phyloP scores from a whole-genome alignment of 2,329 filamentous ascomycete genomes.

The Herpotrichia juniperi region DNA sequence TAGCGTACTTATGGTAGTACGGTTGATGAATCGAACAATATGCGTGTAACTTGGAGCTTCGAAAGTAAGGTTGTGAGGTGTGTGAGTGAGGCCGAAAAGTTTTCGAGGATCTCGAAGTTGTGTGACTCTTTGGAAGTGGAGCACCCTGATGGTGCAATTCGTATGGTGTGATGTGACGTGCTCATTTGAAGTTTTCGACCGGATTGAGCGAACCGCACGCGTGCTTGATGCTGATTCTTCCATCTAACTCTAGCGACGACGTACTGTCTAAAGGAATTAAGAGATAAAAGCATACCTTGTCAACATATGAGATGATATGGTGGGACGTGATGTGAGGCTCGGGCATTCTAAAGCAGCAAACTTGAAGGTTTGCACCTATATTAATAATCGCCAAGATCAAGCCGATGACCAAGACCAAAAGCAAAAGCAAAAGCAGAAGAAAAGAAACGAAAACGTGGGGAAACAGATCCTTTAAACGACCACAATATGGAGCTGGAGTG shows the following conservation, averaged over 20 bases:
- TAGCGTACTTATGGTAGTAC: slow-evolving; percentile 2
- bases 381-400: background rate
- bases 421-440: background rate
- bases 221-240: no score
- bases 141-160: slow-evolving; percentile 19
- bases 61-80: background rate
- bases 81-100: no score
- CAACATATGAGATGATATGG: no score
- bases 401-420: background rate
- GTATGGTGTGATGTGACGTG: background rate
- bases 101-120: no score
- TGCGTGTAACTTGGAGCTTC: background rate
- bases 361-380: no score
- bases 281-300: no score
- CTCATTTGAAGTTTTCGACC: background rate
- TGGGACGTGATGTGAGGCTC: no score
- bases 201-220: background rate
- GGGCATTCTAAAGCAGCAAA: no score
- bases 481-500: background rate
- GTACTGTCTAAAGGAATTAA: no score
- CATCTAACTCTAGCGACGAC: no score
- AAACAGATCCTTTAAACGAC: background rate
- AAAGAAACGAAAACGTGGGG: background rate
- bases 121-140: slow-evolving; percentile 4
- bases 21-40: slow-evolving; percentile 13